These are phyloP conservation scores for Circinella umbellata DNA, from an alignment of 371 early-diverging fungal genomes.

Conservation along the genomic window DNA sequence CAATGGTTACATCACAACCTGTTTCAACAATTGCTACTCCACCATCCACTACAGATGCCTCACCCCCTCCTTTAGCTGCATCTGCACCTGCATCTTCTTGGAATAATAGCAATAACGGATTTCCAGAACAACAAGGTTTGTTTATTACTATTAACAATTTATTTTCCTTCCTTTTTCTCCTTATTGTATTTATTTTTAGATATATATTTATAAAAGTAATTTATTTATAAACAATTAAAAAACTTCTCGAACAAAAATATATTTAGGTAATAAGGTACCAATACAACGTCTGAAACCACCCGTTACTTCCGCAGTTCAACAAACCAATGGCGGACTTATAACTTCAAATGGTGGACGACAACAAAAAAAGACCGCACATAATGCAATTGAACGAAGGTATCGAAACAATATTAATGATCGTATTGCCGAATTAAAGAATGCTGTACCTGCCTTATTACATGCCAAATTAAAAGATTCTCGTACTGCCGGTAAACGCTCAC, in stretches of 20 bases:
- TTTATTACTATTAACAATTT: neutral
- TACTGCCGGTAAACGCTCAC: constrained; percentile 33
- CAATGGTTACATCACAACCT: neutral
- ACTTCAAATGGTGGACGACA: constrained; percentile 28
- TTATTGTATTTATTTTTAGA: neutral
- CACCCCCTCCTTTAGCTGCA: constrained; percentile 4
- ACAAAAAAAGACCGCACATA: constrained; percentile 90
- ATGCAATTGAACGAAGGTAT: constrained; percentile 91
- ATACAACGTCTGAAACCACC: constrained; percentile 43
- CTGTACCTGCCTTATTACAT: constrained; percentile 83
- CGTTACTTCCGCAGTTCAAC: constrained; percentile 18
- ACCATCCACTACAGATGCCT: neutral
- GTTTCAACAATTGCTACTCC: neutral
- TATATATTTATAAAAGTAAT: too few relatives aligned
- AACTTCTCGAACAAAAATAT: too few relatives aligned
- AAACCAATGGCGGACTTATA: constrained; percentile 5
- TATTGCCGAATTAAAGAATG: constrained; percentile 81
- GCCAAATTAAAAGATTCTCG: constrained; percentile 59
- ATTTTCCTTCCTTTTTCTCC: neutral
- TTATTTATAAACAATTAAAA: too few relatives aligned
- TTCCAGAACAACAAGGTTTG: constrained; percentile 10
- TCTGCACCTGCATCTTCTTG: constrained; percentile 4
- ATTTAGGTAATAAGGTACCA: constrained; percentile 32
- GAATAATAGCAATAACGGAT: constrained; percentile 10
- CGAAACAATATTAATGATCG: constrained; percentile 94